phyloP scores from a whole-genome alignment of 2,329 filamentous ascomycete species.

The Ascochyta koolunga region DNA sequence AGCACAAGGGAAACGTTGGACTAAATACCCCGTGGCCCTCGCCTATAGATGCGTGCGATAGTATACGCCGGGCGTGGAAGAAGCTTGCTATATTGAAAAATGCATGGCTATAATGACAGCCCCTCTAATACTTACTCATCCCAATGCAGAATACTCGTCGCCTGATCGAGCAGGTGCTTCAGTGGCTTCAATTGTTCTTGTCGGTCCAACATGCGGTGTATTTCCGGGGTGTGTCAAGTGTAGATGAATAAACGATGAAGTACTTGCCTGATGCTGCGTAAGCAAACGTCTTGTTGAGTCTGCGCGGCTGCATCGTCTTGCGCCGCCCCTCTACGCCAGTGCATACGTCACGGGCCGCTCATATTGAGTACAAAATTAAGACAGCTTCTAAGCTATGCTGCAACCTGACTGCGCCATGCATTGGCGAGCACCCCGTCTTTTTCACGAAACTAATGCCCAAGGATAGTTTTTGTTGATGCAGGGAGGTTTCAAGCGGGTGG shows the following conservation, averaged over 20 bases:
- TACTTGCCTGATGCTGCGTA: neutral
- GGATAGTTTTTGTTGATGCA: conserved; percentile 10
- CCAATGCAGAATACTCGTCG: conserved; percentile 18
- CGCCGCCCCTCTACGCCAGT: conserved; percentile 12
- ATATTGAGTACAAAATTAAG: conserved; percentile 11
- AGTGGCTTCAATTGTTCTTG: neutral
- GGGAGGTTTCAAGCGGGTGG: neutral
- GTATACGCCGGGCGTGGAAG: neutral
- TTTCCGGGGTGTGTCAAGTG: neutral
- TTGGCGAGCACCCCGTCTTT: neutral
- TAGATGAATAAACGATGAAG: neutral
- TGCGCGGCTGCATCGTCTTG: neutral
- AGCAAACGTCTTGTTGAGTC: neutral
- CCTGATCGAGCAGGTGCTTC: conserved; percentile 29
- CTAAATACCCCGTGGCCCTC: conserved; percentile 5
- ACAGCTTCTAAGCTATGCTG: neutral
- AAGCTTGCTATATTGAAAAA: conserved; percentile 7
- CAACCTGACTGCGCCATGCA: neutral
- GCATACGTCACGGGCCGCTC: conserved; percentile 18
- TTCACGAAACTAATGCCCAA: conserved; percentile 10
- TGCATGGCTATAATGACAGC: conserved; percentile 8
- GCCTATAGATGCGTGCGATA: neutral
- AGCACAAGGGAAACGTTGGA: conserved; percentile 1
- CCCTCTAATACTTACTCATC: neutral
- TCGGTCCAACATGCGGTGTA: neutral